Evolutionary conservation across 352 stramenopile genomes (phyloP).

Genomic region (Elongisporangium undulatum): DNA sequence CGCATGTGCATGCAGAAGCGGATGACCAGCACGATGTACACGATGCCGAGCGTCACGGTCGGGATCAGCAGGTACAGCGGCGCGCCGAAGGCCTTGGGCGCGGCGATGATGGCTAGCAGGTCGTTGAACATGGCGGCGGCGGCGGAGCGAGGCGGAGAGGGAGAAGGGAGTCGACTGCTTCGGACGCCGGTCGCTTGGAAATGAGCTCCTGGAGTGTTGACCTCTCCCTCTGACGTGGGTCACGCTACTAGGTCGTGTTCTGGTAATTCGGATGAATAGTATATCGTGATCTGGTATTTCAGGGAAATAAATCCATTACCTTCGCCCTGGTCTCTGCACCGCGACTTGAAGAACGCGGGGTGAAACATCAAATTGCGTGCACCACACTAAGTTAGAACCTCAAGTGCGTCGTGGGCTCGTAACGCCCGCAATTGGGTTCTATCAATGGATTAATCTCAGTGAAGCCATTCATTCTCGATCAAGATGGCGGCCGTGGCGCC

Average conservation of each 20-base stretch:
- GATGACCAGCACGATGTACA: conserved; percentile 56
- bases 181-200: not conserved
- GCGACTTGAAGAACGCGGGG: not conserved
- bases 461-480: not conserved
- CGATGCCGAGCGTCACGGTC: conserved; percentile 26
- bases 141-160: not conserved
- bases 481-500: not conserved
- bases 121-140: not conserved
- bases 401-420: no score
- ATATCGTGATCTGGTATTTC: not conserved
- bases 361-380: not conserved
- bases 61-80: conserved; percentile 55
- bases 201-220: not conserved
- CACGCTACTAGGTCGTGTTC: not conserved
- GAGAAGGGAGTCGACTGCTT: not conserved
- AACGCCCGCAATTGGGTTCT: no score
- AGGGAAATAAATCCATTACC: not conserved
- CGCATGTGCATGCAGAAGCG: conserved; percentile 71
- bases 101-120: not conserved
- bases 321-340: not conserved
- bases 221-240: not conserved
- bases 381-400: not conserved
- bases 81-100: conserved; percentile 50
- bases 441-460: no score
- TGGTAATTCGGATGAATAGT: not conserved